phyloP scores from a whole-genome alignment of 768 basidiomycete species.

The Tremella mesenterica region DNA sequence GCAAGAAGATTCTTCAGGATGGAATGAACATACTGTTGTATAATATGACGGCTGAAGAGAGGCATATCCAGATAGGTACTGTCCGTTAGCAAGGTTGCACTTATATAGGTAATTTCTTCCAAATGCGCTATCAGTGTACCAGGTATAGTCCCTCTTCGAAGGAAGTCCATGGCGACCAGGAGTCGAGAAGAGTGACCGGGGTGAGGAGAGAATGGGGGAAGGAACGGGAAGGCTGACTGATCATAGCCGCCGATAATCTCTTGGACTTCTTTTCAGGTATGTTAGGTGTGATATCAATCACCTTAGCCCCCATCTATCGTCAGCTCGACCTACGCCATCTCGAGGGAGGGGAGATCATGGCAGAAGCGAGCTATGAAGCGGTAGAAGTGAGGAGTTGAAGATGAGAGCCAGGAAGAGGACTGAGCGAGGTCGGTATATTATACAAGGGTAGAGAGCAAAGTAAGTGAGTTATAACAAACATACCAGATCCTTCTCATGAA shows the following conservation, averaged over 20 bases:
- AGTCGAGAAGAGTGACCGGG: no score
- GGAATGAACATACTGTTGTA: conserved; percentile 68
- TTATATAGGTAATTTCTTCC: neutral
- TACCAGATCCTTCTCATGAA: neutral
- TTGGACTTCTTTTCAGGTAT: conserved; percentile 11
- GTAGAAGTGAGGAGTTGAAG: no score
- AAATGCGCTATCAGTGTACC: no score
- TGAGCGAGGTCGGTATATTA: no score
- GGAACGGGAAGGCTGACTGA: conserved; percentile 17
- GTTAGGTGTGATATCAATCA: conserved; percentile 18
- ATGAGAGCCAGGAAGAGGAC: neutral
- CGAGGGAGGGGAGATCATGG: neutral
- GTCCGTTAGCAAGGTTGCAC: neutral
- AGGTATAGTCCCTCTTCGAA: neutral
- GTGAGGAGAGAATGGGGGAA: no score
- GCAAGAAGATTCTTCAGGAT: conserved; percentile 42
- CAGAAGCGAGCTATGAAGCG: no score
- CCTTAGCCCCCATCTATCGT: neutral
- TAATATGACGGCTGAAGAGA: conserved; percentile 80
- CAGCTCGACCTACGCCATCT: neutral
- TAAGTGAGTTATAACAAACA: no score
- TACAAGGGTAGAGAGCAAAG: no score
- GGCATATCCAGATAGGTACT: conserved; percentile 80
- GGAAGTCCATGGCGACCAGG: no score
- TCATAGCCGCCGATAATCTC: conserved; percentile 17